Evolutionary conservation across 2,329 filamentous ascomycete species (phyloP).

Genomic region (Fusarium sp.): DNA sequence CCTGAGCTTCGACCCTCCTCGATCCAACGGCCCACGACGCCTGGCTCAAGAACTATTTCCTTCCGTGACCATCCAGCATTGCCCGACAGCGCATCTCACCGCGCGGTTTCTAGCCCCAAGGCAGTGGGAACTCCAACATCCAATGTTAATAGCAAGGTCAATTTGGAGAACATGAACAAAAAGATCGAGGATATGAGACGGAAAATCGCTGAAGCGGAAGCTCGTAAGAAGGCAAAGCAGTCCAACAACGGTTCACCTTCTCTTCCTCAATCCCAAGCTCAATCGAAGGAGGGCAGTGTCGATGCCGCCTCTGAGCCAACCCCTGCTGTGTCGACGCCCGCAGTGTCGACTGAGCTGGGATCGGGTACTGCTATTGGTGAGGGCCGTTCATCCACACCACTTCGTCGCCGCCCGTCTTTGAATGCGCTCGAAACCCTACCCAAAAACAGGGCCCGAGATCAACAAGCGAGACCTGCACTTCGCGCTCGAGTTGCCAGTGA

Average conservation of each 20-base stretch:
- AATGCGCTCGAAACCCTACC: conserved; percentile 15
- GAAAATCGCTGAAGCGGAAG: conserved; percentile 69
- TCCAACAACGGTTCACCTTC: conserved; percentile 49
- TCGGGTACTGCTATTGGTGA: background rate
- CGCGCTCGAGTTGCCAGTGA: conserved; percentile 52
- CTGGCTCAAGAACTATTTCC: conserved; percentile 51
- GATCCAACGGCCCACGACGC: conserved; percentile 46
- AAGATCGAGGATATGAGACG: conserved; percentile 72
- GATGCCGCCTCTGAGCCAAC: conserved; percentile 21
- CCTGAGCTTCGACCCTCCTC: conserved; percentile 57
- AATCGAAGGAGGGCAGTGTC: conserved; percentile 43
- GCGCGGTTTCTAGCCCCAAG: conserved; percentile 56
- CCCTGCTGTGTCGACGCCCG: background rate
- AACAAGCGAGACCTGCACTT: conserved; percentile 33
- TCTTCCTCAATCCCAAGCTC: conserved; percentile 39
- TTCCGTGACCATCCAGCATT: conserved; percentile 61
- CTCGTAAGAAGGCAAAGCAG: conserved; percentile 60
- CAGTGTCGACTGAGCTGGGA: background rate
- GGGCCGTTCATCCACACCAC: conserved; percentile 10
- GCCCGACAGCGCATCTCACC: conserved; percentile 53
- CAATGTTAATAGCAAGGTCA: conserved; percentile 51
- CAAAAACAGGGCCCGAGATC: conserved; percentile 25
- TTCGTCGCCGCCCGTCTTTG: conserved; percentile 11
- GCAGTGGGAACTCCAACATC: conserved; percentile 53
- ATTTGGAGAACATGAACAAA: conserved; percentile 64